Evolutionary conservation across 106 monocot genomes (phyloP).

Genomic region (Gastrodia elata): DNA sequence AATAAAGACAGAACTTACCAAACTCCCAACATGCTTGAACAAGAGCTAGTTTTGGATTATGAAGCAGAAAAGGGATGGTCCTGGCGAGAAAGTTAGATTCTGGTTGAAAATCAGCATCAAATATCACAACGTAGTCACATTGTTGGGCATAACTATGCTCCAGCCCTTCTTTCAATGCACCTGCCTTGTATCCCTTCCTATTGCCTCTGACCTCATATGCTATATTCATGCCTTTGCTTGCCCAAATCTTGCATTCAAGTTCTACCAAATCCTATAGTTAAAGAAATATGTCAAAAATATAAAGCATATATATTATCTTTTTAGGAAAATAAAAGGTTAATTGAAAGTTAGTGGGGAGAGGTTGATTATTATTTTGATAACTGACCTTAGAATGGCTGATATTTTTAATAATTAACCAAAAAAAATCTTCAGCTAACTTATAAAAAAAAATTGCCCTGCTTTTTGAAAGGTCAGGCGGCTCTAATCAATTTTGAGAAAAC

Average conservation of each 20-base stretch:
- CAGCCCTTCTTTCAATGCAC: slow-evolving; percentile 80
- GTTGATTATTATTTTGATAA: too few relatives aligned
- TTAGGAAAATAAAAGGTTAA: not conserved
- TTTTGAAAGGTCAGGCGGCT: too few relatives aligned
- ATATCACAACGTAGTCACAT: slow-evolving; percentile 83
- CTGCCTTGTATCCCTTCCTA: slow-evolving; percentile 84
- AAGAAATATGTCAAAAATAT: not conserved
- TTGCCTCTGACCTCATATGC: slow-evolving; percentile 66
- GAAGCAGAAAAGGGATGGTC: slow-evolving; percentile 55
- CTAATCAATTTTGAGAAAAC: too few relatives aligned
- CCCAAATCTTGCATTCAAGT: slow-evolving; percentile 64
- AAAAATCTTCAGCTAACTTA: too few relatives aligned
- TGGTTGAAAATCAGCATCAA: slow-evolving; percentile 91
- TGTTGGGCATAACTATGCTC: slow-evolving; percentile 39
- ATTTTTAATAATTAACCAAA: too few relatives aligned
- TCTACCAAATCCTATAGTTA: slow-evolving; percentile 44
- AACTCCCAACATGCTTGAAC: slow-evolving; percentile 91
- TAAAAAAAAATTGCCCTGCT: too few relatives aligned
- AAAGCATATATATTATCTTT: not conserved
- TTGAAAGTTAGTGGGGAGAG: not conserved
- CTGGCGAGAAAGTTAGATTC: slow-evolving; percentile 68
- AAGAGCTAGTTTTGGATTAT: slow-evolving; percentile 54
- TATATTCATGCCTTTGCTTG: slow-evolving; percentile 66
- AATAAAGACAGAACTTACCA: slow-evolving; percentile 27
- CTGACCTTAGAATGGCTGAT: too few relatives aligned